Base-by-base conservation (phyloP, 2,329 filamentous ascomycete species). In the Aspergillus tamarii region DNA sequence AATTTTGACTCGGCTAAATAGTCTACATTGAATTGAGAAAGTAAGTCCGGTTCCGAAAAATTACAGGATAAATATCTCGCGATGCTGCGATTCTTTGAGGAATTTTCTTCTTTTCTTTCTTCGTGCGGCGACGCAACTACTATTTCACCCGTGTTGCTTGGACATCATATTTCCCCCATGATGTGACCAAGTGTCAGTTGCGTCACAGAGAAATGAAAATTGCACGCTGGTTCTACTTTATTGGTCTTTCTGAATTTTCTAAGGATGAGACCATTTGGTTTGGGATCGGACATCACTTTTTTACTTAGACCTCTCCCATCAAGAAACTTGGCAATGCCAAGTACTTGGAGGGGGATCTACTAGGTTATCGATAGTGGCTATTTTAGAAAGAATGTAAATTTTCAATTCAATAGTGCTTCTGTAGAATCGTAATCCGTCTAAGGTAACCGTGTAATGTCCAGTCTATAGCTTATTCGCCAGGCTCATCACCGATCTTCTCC, bases 401-500 rank as follows among this genome's bases (percentile, higher is more conserved):
- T 36, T 41, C 16, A 9, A 9, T 2, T 41, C 39, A 41, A n/a
- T 41, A 41, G n/a, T 41, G 39, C 16, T n/a, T 10, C 39, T 39
- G 32, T 55, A 55, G n/a, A 14, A 55, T 39, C 52, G 34, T 55
- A 55, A 39, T 23, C 52, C 52, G 19, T 55, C 32, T n/a, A 52
- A 52, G 48, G 28, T 30, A 50, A 11, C 2, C 14, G 36, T n/a
- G 4, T 26, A 19, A 23, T 55, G 1, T 23, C 30, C 11, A 36
- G 19, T 28, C 34, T 60, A 60, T 46, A 23, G 19, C 68, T 67
- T 81, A 89, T 76, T 89, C 86, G 60, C 88, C 88, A 32, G 82
- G 78, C 75, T 92, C 90, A 70, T 96, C 91, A 16, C 89, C 92
- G 75, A 97, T 87, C 88, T 98, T 98, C 85, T 98, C 93, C 69